Conservation (phyloP, 192 early-diverging fungal genomes). For the Backusella tuberculispora region DNA sequence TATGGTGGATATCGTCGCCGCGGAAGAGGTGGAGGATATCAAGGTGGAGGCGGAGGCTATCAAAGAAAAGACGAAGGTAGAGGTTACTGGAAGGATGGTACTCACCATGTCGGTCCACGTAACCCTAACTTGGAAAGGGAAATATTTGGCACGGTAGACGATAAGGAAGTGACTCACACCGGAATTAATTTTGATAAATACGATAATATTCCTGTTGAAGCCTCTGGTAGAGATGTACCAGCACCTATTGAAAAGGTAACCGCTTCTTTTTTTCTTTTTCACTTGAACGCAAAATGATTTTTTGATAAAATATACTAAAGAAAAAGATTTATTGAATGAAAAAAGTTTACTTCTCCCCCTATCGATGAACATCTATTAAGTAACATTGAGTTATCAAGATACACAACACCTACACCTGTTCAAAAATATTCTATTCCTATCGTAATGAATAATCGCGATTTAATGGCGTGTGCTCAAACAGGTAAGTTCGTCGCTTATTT, state of each 20-base stretch:
- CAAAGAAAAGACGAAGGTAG: conserved; percentile 38
- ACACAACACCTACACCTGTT: conserved; percentile 91
- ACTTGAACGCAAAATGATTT: background rate
- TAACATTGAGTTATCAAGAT: conserved; percentile 89
- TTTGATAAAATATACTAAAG: no score
- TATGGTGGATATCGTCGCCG: conserved; percentile 48
- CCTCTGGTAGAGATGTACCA: conserved; percentile 70
- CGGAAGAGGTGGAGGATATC: conserved; percentile 39
- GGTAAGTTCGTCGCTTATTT: conserved; percentile 35
- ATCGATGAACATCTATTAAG: conserved; percentile 87
- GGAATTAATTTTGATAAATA: conserved; percentile 99
- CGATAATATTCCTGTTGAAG: conserved; percentile 98
- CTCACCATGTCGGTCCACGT: conserved; percentile 75
- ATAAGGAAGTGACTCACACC: conserved; percentile 76
- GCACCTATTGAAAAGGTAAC: conserved; percentile 54
- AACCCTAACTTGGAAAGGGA: conserved; percentile 81
- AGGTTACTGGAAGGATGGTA: conserved; percentile 79
- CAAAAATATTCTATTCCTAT: conserved; percentile 92
- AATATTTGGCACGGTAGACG: conserved; percentile 76
- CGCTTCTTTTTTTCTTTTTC: background rate
- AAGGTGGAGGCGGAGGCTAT: conserved; percentile 34
- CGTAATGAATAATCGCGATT: conserved; percentile 80
- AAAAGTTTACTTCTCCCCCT: conserved; percentile 56
- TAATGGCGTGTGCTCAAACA: conserved; percentile 99
- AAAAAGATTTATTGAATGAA: background rate